Evolutionary conservation across 2,329 filamentous ascomycete species (phyloP).

Genomic region (Periglandula ipomoeae): DNA sequence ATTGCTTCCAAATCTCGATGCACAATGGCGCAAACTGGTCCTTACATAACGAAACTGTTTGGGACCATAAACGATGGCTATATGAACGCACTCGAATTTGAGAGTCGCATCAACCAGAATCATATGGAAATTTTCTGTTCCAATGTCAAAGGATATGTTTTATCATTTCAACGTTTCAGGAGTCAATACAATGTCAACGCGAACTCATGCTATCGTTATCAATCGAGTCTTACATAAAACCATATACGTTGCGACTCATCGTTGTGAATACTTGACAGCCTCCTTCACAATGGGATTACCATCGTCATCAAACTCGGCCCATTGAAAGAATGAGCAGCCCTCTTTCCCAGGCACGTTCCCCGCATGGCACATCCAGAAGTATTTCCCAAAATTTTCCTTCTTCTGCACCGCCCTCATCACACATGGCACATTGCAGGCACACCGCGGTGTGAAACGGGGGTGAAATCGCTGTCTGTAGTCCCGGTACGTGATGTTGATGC

Average conservation of each 20-base stretch:
- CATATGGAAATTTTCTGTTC: too few species aligned
- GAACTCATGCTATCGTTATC: too few species aligned
- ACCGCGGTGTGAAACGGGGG: conserved; percentile 68
- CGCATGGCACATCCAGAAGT: conserved; percentile 92
- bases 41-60: too few species aligned
- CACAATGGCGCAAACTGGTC: too few species aligned
- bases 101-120: too few species aligned
- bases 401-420: conserved; percentile 74
- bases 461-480: conserved; percentile 72
- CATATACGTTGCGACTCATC: conserved; percentile 12
- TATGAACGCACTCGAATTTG: too few species aligned
- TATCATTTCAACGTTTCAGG: too few species aligned
- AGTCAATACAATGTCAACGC: too few species aligned
- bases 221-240: too few species aligned
- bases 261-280: conserved; percentile 13
- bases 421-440: conserved; percentile 60
- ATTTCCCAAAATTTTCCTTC: conserved; percentile 64
- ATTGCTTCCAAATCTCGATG: too few species aligned
- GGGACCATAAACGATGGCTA: too few species aligned
- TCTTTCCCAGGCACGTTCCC: conserved; percentile 60
- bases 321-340: conserved; percentile 71
- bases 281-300: conserved; percentile 51
- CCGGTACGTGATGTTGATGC: conserved; percentile 92
- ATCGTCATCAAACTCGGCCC: conserved; percentile 81
- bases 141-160: too few species aligned